Conservation (phyloP, 208 protist genomes). For the Phytomonas sp. region DNA sequence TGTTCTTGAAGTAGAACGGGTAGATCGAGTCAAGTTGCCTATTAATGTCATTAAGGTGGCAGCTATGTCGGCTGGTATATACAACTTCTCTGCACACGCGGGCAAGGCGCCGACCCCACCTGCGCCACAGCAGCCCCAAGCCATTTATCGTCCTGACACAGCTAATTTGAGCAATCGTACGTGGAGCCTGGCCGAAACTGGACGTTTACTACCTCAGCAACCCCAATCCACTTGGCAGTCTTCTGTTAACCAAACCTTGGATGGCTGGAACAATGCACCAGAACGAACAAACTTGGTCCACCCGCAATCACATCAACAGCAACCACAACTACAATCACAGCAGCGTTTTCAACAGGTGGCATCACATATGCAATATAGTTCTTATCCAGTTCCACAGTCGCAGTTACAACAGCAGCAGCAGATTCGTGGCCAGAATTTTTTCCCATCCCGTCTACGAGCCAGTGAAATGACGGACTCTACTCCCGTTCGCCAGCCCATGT, state of each 20-base stretch:
- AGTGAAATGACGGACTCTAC: conserved; percentile 15
- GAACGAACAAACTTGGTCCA: conserved; percentile 16
- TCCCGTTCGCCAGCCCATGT: conserved; percentile 15
- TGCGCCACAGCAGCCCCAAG: conserved; percentile 18
- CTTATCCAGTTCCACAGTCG: conserved; percentile 23
- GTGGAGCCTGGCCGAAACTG: conserved; percentile 13
- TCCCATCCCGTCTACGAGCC: conserved; percentile 17
- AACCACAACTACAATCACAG: background rate
- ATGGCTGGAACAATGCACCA: conserved; percentile 10
- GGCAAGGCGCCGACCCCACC: conserved; percentile 35
- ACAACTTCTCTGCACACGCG: conserved; percentile 45
- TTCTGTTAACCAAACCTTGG: too few relatives aligned
- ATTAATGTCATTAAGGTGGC: conserved; percentile 19
- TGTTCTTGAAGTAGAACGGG: conserved; percentile 57
- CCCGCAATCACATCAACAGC: conserved; percentile 3
- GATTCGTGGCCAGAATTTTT: conserved; percentile 11
- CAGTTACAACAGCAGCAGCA: conserved; percentile 16
- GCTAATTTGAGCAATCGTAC: conserved; percentile 21
- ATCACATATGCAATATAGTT: conserved; percentile 43
- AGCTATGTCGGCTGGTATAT: conserved; percentile 17
- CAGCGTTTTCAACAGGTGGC: background rate
- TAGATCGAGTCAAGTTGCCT: conserved; percentile 37
- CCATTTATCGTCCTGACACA: conserved; percentile 40
- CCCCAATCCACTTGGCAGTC: background rate
- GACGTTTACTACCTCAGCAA: conserved; percentile 4